A percentile compares a stretch with the other conserved stretches of the same genome.
phyloP scores from a whole-genome alignment of 305 asterid genomes.

The Caryopteris hybrid region DNA sequence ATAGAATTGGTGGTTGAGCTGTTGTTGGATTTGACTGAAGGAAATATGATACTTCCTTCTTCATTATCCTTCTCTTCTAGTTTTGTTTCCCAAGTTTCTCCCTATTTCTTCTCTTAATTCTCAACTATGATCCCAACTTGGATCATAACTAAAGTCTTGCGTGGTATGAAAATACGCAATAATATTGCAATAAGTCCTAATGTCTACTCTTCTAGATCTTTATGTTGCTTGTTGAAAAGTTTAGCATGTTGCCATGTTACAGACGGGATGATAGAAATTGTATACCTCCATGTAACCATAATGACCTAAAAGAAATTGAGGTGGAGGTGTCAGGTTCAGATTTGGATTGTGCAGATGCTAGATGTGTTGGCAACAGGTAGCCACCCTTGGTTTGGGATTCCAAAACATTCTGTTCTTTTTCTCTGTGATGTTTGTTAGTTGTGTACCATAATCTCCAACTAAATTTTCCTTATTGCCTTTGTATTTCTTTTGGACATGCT shows the following conservation, averaged over 20 bases:
- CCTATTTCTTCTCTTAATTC: background rate
- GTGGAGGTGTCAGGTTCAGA: background rate
- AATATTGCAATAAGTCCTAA: background rate
- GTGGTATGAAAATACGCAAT: background rate
- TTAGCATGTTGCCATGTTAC: background rate
- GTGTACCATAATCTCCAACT: no score
- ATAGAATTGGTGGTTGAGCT: no score
- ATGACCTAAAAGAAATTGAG: background rate
- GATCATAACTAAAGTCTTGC: background rate
- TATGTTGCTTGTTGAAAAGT: background rate
- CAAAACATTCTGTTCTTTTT: background rate
- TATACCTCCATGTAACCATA: background rate
- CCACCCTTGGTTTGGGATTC: no score
- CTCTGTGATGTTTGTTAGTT: background rate
- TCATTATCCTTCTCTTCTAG: no score
- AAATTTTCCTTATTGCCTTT: background rate
- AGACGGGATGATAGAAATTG: background rate
- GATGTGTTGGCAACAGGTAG: no score
- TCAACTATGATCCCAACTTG: background rate
- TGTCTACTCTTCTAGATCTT: background rate
- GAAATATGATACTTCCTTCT: no score
- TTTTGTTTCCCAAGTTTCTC: no score
- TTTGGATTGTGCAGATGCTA: background rate
- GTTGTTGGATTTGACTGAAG: no score
- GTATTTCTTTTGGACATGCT: background rate